These are phyloP conservation scores for Picea glauca DNA, from an alignment of 75 land plant genomes.

Conservation along the genomic window DNA sequence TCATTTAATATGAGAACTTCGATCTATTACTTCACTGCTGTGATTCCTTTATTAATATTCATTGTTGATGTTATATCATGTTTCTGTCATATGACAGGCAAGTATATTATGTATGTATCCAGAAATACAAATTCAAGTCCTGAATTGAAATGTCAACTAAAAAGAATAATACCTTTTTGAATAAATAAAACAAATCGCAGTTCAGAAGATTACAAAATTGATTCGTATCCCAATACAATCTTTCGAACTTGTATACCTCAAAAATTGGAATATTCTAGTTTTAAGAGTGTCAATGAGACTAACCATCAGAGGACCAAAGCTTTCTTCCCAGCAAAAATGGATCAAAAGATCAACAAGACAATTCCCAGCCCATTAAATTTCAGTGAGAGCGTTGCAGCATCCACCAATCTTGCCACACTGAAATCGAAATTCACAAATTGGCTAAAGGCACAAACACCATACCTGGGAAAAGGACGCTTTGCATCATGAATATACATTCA, in stretches of 20 bases:
- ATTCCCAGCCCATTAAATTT: constrained; percentile 1
- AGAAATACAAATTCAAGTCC: neutral
- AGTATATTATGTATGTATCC: neutral
- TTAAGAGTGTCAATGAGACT: neutral
- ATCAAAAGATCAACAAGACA: neutral
- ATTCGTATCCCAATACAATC: neutral
- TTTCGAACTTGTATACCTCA: neutral
- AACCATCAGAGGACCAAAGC: constrained; percentile 2
- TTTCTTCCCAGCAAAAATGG: constrained; percentile 4
- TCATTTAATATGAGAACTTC: too few species aligned
- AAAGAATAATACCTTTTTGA: constrained; percentile 1
- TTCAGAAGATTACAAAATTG: neutral
- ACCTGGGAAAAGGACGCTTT: neutral
- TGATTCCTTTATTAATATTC: too few species aligned
- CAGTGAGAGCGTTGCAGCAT: neutral
- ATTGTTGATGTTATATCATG: too few species aligned
- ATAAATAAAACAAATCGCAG: constrained; percentile 6
- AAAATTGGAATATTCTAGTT: neutral
- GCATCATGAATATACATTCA: constrained; percentile 10
- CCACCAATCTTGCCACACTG: constrained; percentile 1
- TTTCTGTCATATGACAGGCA: too few species aligned
- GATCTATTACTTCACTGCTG: too few species aligned
- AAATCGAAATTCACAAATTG: constrained; percentile 3
- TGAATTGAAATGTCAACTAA: neutral
- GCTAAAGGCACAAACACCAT: constrained; percentile 6